These are phyloP conservation scores for Metschnikowia amazonensis DNA, from an alignment of 805 yeast genomes.

Conservation along the genomic window DNA sequence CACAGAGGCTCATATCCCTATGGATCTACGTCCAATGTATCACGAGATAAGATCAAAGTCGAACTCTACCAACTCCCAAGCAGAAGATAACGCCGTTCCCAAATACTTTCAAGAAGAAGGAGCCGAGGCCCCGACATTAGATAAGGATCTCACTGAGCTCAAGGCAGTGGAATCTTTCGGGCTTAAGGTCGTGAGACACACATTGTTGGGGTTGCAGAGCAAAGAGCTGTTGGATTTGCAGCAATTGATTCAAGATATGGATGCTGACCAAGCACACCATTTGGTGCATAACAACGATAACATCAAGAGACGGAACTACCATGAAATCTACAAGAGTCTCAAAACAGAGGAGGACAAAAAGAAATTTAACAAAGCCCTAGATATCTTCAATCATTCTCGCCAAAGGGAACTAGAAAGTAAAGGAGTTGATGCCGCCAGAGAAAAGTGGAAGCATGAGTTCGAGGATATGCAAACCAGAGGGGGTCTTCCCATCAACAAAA, in stretches of 20 bases:
- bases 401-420: conserved; percentile 72
- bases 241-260: conserved; percentile 26
- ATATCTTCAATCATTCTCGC: conserved; percentile 67
- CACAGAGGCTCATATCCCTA: conserved; percentile 30
- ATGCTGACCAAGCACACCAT: conserved; percentile 24
- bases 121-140: conserved; percentile 38
- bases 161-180: conserved; percentile 73
- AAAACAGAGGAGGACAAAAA: conserved; percentile 39
- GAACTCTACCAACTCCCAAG: conserved; percentile 2
- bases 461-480: conserved; percentile 64
- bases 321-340: conserved; percentile 57
- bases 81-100: conserved; percentile 10
- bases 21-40: conserved; percentile 30
- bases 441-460: conserved; percentile 82
- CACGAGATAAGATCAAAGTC: conserved; percentile 20
- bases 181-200: conserved; percentile 71
- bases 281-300: conserved; percentile 29
- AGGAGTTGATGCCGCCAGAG: conserved; percentile 80
- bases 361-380: conserved; percentile 63
- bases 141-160: conserved; percentile 53
- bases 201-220: conserved; percentile 46
- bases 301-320: conserved; percentile 54
- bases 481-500: conserved; percentile 49
- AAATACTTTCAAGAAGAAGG: conserved; percentile 31
- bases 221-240: conserved; percentile 21